Evolutionary conservation across 2,329 filamentous ascomycete genomes (phyloP), one percentile per base, ranked within the genome.

Genomic region (Cladophialophora bantiana): DNA sequence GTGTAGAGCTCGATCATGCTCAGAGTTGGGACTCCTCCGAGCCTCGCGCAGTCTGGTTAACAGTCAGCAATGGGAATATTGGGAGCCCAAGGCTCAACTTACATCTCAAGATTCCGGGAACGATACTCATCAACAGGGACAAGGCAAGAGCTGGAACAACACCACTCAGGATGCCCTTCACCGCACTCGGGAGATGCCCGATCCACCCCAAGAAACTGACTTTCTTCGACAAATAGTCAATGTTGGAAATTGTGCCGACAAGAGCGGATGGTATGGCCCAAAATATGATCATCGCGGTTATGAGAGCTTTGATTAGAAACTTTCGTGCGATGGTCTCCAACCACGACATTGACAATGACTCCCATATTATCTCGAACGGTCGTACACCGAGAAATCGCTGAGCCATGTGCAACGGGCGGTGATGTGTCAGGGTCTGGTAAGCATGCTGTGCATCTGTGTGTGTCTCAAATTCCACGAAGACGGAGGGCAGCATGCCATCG

Each of bases 361-460:
- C 86, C 95, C 95, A 99, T 65, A 97, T 87, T 18, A 98, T 85
- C 75, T 98, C 94, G 15, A 83, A 82, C 0, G 95, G 95, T 10
- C 88, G 86, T 61, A 97, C 86, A 4, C 94, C 94, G 59, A 94
- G 90, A 73, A 90, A 93, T 3, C 92, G 88, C n/a, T 92, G 92
- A 0, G 90, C 87, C 89, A 98, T 93, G 74, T 94, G 92, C 45
- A 96, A 84, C 7, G 92, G 90, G 66, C 92, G 89, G 77, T 97
- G 93, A 76, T 96, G 93, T 1, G 93, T 89, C 12, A 97, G 82
- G 1, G 90, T 89, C 77, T 98, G 95, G 74, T 89, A 90, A 7
- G 94, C 94, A 56, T 89, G 86, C 77, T 98, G 94, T 7, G 95
- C 95, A 61, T 91, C 90, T 59, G 90, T 86, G 75, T 97, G 92